Evolutionary conservation across 352 stramenopile species (phyloP).

Genomic region (Phytopythium helicoides): DNA sequence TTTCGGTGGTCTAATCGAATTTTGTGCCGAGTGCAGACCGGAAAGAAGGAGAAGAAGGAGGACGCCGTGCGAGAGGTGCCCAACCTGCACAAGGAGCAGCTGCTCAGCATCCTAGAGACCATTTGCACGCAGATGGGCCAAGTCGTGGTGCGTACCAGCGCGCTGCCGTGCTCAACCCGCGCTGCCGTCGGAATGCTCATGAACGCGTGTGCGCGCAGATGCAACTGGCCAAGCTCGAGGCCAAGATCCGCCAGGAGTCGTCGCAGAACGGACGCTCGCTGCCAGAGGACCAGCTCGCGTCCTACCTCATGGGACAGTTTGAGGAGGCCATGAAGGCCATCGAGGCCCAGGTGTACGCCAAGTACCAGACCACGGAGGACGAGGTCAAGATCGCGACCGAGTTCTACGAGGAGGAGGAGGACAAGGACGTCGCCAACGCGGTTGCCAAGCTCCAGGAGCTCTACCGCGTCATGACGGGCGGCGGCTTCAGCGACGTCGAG

Average conservation of each 20-base stretch:
- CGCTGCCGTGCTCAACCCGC: too few relatives aligned
- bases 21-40: constrained; percentile 1
- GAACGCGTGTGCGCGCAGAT: constrained; percentile 34
- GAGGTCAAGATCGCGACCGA: constrained; percentile 85
- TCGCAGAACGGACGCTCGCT: constrained; percentile 78
- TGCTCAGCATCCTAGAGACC: constrained; percentile 84
- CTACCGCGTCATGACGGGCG: constrained; percentile 86
- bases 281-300: constrained; percentile 82
- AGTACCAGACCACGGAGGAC: constrained; percentile 88
- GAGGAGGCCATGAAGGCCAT: constrained; percentile 90
- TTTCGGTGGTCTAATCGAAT: constrained; percentile 8
- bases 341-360: constrained; percentile 86
- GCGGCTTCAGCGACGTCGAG: constrained; percentile 78
- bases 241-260: constrained; percentile 87
- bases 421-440: constrained; percentile 82
- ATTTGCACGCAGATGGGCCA: constrained; percentile 89
- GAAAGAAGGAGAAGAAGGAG: constrained; percentile 61
- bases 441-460: constrained; percentile 87
- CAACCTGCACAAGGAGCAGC: constrained; percentile 86
- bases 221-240: constrained; percentile 84
- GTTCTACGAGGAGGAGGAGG: constrained; percentile 87
- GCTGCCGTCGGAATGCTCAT: too few relatives aligned
- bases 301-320: constrained; percentile 89
- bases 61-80: constrained; percentile 72
- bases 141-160: constrained; percentile 72